Evolutionary conservation across 2,329 filamentous ascomycete species (phyloP).

Genomic region (Paramyrothecium sp.): DNA sequence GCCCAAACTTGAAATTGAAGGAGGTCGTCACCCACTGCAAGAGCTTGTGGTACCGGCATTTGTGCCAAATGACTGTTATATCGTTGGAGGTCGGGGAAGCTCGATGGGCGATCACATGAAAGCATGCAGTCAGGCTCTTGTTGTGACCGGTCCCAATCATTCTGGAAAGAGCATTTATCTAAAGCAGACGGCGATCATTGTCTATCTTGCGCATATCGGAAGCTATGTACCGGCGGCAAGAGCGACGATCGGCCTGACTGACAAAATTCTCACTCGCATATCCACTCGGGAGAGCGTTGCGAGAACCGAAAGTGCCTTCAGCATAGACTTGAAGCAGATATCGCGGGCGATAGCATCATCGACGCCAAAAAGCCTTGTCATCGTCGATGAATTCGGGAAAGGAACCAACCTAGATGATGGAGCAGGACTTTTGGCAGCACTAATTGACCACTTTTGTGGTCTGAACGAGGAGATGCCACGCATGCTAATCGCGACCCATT

Average conservation of each 20-base stretch:
- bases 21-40: slow-evolving; percentile 84
- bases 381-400: slow-evolving; percentile 91
- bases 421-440: slow-evolving; percentile 55
- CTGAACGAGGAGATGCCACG: slow-evolving; percentile 49
- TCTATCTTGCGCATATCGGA: slow-evolving; percentile 90
- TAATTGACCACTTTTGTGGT: slow-evolving; percentile 55
- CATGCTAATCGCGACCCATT: slow-evolving; percentile 62
- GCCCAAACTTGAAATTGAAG: slow-evolving; percentile 71
- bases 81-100: slow-evolving; percentile 24
- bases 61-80: slow-evolving; percentile 76
- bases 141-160: slow-evolving; percentile 92
- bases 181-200: slow-evolving; percentile 87
- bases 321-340: slow-evolving; percentile 84
- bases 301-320: slow-evolving; percentile 60
- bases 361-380: slow-evolving; percentile 72
- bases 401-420: slow-evolving; percentile 59
- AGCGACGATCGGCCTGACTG: slow-evolving; percentile 81
- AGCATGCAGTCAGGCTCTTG: slow-evolving; percentile 55
- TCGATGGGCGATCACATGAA: background rate
- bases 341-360: slow-evolving; percentile 72
- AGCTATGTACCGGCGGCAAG: slow-evolving; percentile 82
- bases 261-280: slow-evolving; percentile 87
- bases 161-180: slow-evolving; percentile 96
- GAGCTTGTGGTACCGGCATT: slow-evolving; percentile 79
- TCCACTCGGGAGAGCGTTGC: slow-evolving; percentile 67